Base-by-base conservation (phyloP, 78 protist genomes). In the Monosiga brevicollis region DNA sequence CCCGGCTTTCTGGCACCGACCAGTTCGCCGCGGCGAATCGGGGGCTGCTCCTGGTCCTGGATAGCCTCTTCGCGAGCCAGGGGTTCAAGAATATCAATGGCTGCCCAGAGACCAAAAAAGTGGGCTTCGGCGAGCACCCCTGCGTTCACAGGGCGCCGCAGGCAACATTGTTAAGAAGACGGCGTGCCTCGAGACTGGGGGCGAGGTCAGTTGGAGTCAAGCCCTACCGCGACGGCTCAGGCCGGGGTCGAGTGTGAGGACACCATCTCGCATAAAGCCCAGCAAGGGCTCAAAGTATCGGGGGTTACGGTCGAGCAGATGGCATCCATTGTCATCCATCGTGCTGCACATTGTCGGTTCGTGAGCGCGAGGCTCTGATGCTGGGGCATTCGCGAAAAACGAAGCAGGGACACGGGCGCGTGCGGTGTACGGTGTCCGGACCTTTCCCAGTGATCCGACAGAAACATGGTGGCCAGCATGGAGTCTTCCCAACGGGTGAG, bases 261-360 rank as follows among this genome's bases (percentile, higher is more conserved):
- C 41, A 2, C 80, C 62, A 35, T 24, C 15, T 22, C 80, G 80
- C 37, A 76, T 43, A 41, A 25, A 76, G n/a, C 36, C 20, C 36
- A 76, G 80, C 34, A 76, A 2, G 32, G 80, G 80, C 62, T 24
- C 80, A 41, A 76, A 76, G 55, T 76, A 76, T 32, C 62, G 55
- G 22, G 80, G 80, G 55, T 39, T 24, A 37, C 80, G 43, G 55
- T 76, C 80, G 34, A 76, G 15, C 55, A 76, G 55, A 26, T 41
- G 41, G 22, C 35, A n/a, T 24, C 80, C 80, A 55, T 25, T 39
- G 22, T 25, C 55, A 25, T 76, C 80, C 40, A 62, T 32, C 11
- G 23, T 1, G 25, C 73, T 62, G 73, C 62, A 15, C 62, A 49
- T 49, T 49, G 62, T 49, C 29, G 6, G 62, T 49, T 49, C 15